Percentiles rank a stretch among this genome's conserved stretches.
phyloP scores from a whole-genome alignment of 169 alveolate species.

The Cryptosporidium sp. region DNA sequence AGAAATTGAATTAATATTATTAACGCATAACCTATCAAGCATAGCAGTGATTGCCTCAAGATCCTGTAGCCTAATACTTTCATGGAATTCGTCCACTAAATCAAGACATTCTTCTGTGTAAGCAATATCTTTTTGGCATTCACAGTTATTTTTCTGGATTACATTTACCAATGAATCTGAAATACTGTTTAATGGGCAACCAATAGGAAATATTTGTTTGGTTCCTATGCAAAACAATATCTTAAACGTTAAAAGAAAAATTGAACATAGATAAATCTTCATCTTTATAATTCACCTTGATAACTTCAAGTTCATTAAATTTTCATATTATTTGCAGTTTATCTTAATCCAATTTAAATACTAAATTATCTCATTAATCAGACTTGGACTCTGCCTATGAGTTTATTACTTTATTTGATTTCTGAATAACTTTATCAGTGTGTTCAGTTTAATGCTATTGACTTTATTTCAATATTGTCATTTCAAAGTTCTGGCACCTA shows the following conservation, averaged over 20 bases:
- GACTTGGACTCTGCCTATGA: too few relatives aligned
- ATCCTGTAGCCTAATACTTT: constrained; percentile 38
- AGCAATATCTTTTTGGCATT: constrained; percentile 7
- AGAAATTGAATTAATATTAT: constrained; percentile 13
- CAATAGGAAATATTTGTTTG: constrained; percentile 26
- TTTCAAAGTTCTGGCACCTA: neutral
- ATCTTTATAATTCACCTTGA: neutral
- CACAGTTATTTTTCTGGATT: neutral
- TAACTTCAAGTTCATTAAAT: neutral
- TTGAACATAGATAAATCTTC: neutral
- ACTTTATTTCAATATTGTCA: neutral
- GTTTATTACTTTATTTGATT: neutral
- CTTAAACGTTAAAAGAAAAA: neutral
- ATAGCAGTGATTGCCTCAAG: constrained; percentile 6
- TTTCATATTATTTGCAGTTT: neutral
- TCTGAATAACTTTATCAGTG: neutral
- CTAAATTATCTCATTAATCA: neutral
- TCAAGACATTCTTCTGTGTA: constrained; percentile 8
- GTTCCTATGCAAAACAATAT: neutral
- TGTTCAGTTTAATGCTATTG: neutral
- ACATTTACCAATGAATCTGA: neutral
- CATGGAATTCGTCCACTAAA: constrained; percentile 50
- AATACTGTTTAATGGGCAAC: constrained; percentile 57
- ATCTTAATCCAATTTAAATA: neutral
- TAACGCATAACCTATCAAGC: constrained; percentile 4